phyloP scores from a whole-genome alignment of 2,329 filamentous ascomycete species.

The Fusarium virguliforme region DNA sequence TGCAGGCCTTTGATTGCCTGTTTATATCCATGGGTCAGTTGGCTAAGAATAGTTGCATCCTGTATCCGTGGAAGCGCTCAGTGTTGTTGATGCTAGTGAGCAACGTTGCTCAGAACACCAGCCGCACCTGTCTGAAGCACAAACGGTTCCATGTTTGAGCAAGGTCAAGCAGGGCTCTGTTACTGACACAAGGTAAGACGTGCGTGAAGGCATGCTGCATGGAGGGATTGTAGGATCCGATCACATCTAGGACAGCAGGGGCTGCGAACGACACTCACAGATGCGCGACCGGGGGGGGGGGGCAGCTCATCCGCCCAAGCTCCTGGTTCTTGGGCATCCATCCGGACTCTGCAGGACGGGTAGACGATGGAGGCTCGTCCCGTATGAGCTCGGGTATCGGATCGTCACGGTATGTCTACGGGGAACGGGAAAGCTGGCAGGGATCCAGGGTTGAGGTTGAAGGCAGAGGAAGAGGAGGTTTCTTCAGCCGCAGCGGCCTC shows the following conservation, averaged over 20 bases:
- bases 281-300: conserved; percentile 2
- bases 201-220: conserved; percentile 1
- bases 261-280: neutral
- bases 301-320: conserved; percentile 1
- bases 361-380: conserved; percentile 7
- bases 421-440: conserved; percentile 13
- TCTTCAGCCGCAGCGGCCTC: conserved; percentile 5
- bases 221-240: conserved; percentile 9
- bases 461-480: neutral
- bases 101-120: conserved; percentile 2
- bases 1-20: neutral
- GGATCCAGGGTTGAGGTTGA: conserved; percentile 20
- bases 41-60: neutral
- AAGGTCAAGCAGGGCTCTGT: neutral
- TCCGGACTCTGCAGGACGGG: conserved; percentile 8
- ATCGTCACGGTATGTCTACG: conserved; percentile 21
- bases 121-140: neutral
- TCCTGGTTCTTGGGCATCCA: conserved; percentile 33
- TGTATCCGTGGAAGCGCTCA: neutral
- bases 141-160: neutral
- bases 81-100: neutral
- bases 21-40: neutral
- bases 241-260: neutral
- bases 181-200: conserved; percentile 6
- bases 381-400: conserved; percentile 21